These are phyloP conservation scores for Russula ochroleuca DNA, from an alignment of 768 basidiomycete species.

Conservation along the genomic window DNA sequence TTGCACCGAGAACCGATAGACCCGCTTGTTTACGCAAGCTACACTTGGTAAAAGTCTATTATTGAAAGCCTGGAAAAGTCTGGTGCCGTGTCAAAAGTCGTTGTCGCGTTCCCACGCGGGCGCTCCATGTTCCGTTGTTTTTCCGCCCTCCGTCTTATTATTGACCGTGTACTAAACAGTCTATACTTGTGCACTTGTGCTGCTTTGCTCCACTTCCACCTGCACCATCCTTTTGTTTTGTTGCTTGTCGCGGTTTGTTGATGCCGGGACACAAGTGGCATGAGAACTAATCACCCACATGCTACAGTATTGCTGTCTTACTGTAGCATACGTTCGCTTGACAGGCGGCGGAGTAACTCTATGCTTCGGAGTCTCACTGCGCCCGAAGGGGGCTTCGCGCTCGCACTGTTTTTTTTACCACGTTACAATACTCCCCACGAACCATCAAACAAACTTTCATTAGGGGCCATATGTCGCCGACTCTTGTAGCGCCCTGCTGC, in stretches of 20 bases:
- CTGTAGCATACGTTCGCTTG: no score
- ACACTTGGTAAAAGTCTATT: slow-evolving; percentile 5
- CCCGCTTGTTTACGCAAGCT: slow-evolving; percentile 12
- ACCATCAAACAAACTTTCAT: slow-evolving; percentile 10
- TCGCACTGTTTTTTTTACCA: background rate
- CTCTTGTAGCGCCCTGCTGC: background rate
- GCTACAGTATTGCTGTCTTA: no score
- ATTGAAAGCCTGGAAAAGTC: background rate
- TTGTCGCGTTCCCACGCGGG: slow-evolving; percentile 3
- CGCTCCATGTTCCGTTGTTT: background rate
- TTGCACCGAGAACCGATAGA: background rate
- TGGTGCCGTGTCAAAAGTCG: background rate
- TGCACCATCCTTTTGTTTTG: background rate
- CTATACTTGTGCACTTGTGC: no score
- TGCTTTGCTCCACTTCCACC: background rate
- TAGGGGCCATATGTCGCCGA: background rate
- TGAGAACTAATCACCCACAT: no score
- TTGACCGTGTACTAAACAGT: background rate
- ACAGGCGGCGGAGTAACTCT: no score
- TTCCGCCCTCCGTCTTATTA: background rate
- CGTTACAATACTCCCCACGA: slow-evolving; percentile 4
- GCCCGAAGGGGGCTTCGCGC: background rate
- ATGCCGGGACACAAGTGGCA: background rate
- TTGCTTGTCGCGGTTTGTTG: background rate
- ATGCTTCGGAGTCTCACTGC: background rate